Conservation (phyloP, 2,329 filamentous ascomycete species). For the Pseudopithomyces maydicus region DNA sequence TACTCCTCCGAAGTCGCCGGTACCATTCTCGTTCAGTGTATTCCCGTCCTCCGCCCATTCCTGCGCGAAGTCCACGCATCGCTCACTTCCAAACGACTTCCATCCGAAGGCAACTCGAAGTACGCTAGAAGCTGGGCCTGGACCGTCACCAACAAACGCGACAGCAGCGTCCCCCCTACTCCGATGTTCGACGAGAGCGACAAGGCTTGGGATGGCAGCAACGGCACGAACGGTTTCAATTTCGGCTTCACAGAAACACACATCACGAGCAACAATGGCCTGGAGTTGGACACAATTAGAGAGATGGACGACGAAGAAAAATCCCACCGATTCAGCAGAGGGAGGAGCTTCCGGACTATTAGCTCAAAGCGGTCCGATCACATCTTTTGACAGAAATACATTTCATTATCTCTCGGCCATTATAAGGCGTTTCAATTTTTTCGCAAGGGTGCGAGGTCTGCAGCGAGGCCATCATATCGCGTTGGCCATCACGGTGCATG, state of each 20-base stretch:
- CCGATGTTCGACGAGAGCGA: neutral
- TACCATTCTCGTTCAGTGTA: conserved; percentile 61
- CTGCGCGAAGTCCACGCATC: conserved; percentile 50
- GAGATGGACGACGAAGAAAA: conserved; percentile 6
- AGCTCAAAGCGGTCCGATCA: neutral
- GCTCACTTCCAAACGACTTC: conserved; percentile 31
- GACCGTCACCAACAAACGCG: neutral
- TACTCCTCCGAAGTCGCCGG: conserved; percentile 59
- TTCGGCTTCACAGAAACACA: conserved; percentile 13
- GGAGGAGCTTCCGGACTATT: neutral
- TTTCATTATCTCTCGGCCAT: no score
- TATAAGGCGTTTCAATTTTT: no score
- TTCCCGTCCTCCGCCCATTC: conserved; percentile 58
- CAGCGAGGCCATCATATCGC: no score
- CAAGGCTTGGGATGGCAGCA: neutral
- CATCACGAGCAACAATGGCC: neutral
- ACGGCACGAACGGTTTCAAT: conserved; percentile 5
- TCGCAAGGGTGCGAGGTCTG: no score
- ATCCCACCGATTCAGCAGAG: neutral
- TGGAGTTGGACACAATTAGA: conserved; percentile 7
- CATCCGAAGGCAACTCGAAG: neutral
- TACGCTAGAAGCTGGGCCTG: conserved; percentile 3
- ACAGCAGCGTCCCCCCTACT: neutral
- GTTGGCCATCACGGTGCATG: no score
- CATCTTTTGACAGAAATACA: neutral